Base-by-base conservation (phyloP, 1,284 basidiomycete species). In the Trichosporon sp. region DNA sequence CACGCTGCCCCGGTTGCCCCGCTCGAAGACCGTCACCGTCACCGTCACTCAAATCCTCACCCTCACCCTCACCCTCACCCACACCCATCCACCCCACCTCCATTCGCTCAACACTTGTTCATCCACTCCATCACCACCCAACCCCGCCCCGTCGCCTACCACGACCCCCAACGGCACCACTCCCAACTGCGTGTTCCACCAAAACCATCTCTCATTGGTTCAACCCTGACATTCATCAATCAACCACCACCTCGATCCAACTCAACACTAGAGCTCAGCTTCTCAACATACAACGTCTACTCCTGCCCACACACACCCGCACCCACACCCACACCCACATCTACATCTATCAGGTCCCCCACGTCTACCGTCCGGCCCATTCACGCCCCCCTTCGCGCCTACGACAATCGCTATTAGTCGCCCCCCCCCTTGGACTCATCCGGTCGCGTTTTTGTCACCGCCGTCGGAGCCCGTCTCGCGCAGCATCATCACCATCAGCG, bases 21-120 rank as follows among this genome's bases (percentile, higher is more conserved):
- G 51, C 51, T 26, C 51, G 31, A 2, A 10, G 3, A 7, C 38
- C 32, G 4, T 5, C 31, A 12, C 31, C 26, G 11, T 26, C 26
- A 31, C 26, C 56, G 11, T 35, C 56, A 61, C 54, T 14, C 54
- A 59, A 26, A 59, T 31, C 54, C 51, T 26, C 51, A 56, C 51
- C 51, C 19, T 10, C 35, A 37, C 35, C 35, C 35, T 7, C 35
- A 1, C 35, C 35, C 35, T 26, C 51, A 56, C 43, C 43, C 43
- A 46, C 43, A 46, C 16, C 16, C 43, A 46, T 14, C 14, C 14
- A 16, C 43, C 4, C 16, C 16, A 46, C 43, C 16, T n/a, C 43
- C 43, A 46, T 14, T n/a, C 43, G 38, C 14, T n/a, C 4, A 14
- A 16, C 7, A 3, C 43, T 46, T n/a, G 16, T n/a, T 11, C 14